Conservation (phyloP, 2,329 filamentous ascomycete genomes). For the Ophiocordyceps camponoti-leonardi region DNA sequence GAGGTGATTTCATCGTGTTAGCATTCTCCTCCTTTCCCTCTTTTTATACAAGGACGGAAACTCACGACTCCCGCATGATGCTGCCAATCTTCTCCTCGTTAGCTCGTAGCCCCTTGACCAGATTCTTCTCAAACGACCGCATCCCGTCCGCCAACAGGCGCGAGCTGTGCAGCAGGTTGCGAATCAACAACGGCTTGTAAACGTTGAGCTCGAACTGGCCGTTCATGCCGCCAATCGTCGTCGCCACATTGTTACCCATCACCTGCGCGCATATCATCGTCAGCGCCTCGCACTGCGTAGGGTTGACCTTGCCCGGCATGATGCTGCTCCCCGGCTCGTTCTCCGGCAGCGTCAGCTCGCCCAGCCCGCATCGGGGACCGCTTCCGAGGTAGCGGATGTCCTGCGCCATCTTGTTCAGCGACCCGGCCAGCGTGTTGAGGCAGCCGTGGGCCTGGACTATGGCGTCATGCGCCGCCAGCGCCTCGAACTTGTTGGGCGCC, state of each 20-base stretch:
- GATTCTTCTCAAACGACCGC: conserved; percentile 87
- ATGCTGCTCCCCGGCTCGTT: conserved; percentile 97
- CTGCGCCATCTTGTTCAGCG: conserved; percentile 95
- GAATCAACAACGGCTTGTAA: conserved; percentile 93
- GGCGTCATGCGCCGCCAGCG: conserved; percentile 87
- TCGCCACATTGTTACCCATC: conserved; percentile 90
- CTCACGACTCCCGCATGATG: conserved; percentile 88
- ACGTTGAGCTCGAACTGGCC: conserved; percentile 98
- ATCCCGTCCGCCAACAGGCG: conserved; percentile 83
- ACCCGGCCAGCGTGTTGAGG: conserved; percentile 81
- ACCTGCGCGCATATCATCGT: conserved; percentile 98
- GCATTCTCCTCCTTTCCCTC: not conserved
- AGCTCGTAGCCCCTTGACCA: conserved; percentile 73
- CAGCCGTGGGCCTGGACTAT: conserved; percentile 87
- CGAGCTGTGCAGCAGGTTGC: conserved; percentile 84
- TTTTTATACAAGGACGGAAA: conserved; percentile 4
- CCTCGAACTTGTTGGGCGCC: conserved; percentile 97
- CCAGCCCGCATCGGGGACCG: conserved; percentile 86
- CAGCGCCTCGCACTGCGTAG: conserved; percentile 91
- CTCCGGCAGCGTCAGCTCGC: conserved; percentile 84
- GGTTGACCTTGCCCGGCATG: conserved; percentile 99
- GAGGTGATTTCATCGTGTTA: not conserved
- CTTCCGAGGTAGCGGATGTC: conserved; percentile 95
- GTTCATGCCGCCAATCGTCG: conserved; percentile 89
- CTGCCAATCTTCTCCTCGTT: conserved; percentile 84